Base-by-base conservation (phyloP, 176 grass and related monocot species). In the Avena insularis region DNA sequence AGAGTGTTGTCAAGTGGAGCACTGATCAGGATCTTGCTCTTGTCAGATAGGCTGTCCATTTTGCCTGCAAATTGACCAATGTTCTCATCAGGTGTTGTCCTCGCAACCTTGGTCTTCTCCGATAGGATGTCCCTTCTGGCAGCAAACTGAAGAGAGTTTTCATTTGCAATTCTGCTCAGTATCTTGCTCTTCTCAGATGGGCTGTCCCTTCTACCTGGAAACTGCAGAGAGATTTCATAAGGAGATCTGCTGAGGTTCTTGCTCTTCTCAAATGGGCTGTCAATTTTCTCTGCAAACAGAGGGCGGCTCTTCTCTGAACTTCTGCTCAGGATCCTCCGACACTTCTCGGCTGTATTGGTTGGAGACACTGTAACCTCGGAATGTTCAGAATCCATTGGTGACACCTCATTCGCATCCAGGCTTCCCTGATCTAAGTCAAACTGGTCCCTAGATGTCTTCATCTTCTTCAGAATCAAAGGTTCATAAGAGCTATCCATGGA, bases 401-500 rank as follows among this genome's bases (percentile, higher is more conserved):
- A 86, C 58, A 71, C 48, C 49, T 36, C 79, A 29, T 49, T 45
- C 15, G 51, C 53, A 81, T 95, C 36, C 55, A 79, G 40, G 45
- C 82, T 54, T 57, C 67, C 76, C 65, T 87, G 45, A 49, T 90
- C 60, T 66, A 38, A 72, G 77, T 86, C 88, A 79, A 83, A 88
- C 50, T 92, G 88, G 50, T 87, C 82, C 57, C 48, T 84, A 8
- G 71, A 65, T 75, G 71, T 84, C 19, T 79, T 88, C 86, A 87
- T 87, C 71, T 85, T 92, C 83, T 90, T 98, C 38, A 91, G 88
- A 83, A 95, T 71, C 65, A 82, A 67, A 65, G 93, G 93, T 82
- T 94, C 82, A 58, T 92, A 91, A 53, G 96, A 91, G 81, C 83
- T 82, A 87, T 92, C 90, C 92, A 94, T 98, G 50, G 89, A 89